Conservation (phyloP, 495 filamentous ascomycete genomes). For the Jackrogersella multiformis region DNA sequence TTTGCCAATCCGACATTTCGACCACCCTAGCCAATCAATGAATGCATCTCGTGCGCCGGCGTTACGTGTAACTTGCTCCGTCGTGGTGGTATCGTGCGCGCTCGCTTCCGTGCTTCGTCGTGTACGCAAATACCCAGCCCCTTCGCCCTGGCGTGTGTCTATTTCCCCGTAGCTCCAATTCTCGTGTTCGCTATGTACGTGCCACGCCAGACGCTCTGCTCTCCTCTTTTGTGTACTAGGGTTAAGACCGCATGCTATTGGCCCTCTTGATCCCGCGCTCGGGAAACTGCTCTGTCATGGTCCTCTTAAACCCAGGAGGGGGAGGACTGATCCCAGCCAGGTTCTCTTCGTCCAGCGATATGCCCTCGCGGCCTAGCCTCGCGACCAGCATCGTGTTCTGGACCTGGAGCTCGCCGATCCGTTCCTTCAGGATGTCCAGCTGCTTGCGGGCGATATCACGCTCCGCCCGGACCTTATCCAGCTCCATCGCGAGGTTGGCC, state of each 20-base stretch:
- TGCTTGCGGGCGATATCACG: slow-evolving; percentile 66
- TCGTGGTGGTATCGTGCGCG: slow-evolving; percentile 1
- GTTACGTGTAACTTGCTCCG: not conserved
- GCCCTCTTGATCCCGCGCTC: not conserved
- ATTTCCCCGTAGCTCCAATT: not conserved
- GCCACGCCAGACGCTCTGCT: not conserved
- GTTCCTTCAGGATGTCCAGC: slow-evolving; percentile 68
- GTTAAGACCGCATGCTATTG: not conserved
- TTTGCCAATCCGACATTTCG: not conserved
- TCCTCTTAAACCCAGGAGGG: slow-evolving; percentile 6
- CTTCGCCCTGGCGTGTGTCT: not conserved
- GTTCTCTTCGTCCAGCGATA: slow-evolving; percentile 1
- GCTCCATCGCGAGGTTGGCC: slow-evolving; percentile 54
- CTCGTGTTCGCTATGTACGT: not conserved
- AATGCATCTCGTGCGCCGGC: not conserved
- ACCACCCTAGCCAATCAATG: not conserved
- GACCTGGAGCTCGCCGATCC: slow-evolving; percentile 70
- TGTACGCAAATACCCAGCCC: not conserved
- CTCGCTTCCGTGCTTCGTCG: not conserved
- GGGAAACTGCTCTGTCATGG: slow-evolving; percentile 20
- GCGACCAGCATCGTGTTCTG: slow-evolving; percentile 70
- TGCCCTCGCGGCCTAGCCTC: slow-evolving; percentile 57
- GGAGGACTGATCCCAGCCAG: not conserved
- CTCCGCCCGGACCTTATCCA: slow-evolving; percentile 64
- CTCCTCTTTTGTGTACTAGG: not conserved